These are phyloP conservation scores for Chloris gayana DNA, from an alignment of 176 grass and related monocot genomes.

Conservation along the genomic window DNA sequence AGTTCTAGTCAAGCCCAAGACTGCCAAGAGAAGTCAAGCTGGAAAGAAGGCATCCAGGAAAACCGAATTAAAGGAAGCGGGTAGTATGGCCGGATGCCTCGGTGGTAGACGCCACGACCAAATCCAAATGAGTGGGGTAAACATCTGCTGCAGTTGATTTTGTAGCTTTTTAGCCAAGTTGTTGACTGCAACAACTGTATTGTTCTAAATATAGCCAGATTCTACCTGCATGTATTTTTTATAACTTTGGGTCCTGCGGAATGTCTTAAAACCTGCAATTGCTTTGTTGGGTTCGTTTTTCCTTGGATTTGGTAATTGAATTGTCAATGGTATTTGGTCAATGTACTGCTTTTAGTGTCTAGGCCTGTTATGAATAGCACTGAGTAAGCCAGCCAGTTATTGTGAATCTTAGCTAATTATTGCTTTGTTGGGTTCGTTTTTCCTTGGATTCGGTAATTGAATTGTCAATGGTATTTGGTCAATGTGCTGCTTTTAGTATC, in stretches of 20 bases:
- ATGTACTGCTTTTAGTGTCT: neutral
- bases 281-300: neutral
- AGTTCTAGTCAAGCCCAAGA: neutral
- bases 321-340: neutral
- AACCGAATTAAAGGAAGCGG: neutral
- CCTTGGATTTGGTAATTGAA: neutral
- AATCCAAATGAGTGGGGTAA: slow-evolving; percentile 1
- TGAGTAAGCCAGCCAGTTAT: neutral
- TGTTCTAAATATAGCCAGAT: neutral
- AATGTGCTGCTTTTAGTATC: neutral
- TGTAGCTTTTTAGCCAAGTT: neutral
- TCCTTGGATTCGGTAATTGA: neutral
- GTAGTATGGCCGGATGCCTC: neutral
- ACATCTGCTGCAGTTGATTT: neutral
- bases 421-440: neutral
- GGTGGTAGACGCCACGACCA: neutral
- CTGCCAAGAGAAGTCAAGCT: neutral
- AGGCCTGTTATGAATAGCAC: neutral
- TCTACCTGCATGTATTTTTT: neutral
- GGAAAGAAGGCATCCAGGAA: neutral
- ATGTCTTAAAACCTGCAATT: neutral
- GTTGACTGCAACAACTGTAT: neutral
- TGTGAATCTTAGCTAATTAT: too few relatives aligned
- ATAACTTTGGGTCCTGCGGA: neutral
- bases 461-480: neutral